Evolutionary conservation across 2,329 filamentous ascomycete species (phyloP), one percentile per base, ranked within the genome.

Genomic region (Phoma herbarum): DNA sequence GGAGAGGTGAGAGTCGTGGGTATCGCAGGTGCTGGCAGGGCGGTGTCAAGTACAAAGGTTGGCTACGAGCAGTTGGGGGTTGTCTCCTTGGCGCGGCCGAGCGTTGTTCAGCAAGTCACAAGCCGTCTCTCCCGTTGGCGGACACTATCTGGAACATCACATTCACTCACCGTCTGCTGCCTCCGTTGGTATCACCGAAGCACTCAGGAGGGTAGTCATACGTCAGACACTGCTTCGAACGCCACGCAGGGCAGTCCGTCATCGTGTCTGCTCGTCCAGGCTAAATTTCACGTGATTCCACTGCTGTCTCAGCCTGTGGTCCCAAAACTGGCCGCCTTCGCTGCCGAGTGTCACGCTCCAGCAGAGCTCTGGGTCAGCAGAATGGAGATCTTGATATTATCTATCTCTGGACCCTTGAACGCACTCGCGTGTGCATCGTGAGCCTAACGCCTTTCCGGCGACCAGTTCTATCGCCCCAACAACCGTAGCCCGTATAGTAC

Each of bases 401-500:
- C 41, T 48, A 52, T 49, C 43, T 39, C 37, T 52, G 35, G 48
- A 57, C 55, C 44, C 55, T 57, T 57, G 42, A 44, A 43, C 22
- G 35, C 55, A 52, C 55, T 57, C 44, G 35, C 54, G 33, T 33
- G 54, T 57, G 57, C 59, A 62, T 60, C 56, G 53, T 65, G 61
- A 31, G 49, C 64, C 50, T 55, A 58, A 64, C 63, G 65, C 58
- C 64, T 57, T 60, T 60, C 57, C 37, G 45, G 57, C 48, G 43
- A 54, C 65, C 59, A 47, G 33, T 54, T 62, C 48, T 59, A 68
- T 49, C 60, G 60, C 56, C 56, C 62, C 60, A 56, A 42, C 61
- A 59, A 65, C 49, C 64, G 61, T 59, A 61, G 51, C 42, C 62
- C 39, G 20, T 65, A 73, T 70, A 60, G 49, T 75, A 74, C 71